phyloP scores from a whole-genome alignment of 768 basidiomycete species.

The Termitomyces eurrhizus region DNA sequence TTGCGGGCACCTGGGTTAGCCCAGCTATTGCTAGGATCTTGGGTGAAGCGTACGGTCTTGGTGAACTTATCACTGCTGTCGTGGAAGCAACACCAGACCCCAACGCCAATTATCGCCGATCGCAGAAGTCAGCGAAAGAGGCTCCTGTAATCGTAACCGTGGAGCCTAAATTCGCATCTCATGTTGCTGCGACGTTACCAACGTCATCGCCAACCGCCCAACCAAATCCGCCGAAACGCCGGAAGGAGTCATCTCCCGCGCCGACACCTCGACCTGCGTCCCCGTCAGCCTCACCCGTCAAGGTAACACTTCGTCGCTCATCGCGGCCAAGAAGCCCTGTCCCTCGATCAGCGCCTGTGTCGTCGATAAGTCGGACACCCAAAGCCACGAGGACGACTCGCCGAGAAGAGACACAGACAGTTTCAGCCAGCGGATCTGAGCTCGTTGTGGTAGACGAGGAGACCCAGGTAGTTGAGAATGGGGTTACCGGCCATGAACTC shows the following conservation, averaged over 20 bases:
- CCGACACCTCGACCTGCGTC: conserved; percentile 41
- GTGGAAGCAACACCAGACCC: conserved; percentile 77
- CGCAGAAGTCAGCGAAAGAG: conserved; percentile 26
- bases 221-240: conserved; percentile 54
- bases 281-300: conserved; percentile 27
- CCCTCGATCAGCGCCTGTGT: conserved; percentile 28
- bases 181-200: conserved; percentile 31
- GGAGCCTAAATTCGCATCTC: conserved; percentile 19
- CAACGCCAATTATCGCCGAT: conserved; percentile 71
- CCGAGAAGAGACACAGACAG: conserved; percentile 30
- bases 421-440: conserved; percentile 54
- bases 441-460: conserved; percentile 68
- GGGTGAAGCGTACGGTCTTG: conserved; percentile 64
- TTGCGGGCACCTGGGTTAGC: conserved; percentile 88
- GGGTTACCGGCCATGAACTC: conserved; percentile 56
- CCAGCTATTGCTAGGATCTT: conserved; percentile 61
- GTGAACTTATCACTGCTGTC: conserved; percentile 57
- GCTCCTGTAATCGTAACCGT: conserved; percentile 9
- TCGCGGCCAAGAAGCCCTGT: conserved; percentile 40
- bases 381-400: conserved; percentile 27
- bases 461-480: conserved; percentile 46
- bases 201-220: conserved; percentile 38
- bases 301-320: conserved; percentile 25
- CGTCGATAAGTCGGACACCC: conserved; percentile 34
- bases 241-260: conserved; percentile 57